These are phyloP conservation scores for Picea abies DNA, from an alignment of 83 land plant genomes.

Conservation along the genomic window DNA sequence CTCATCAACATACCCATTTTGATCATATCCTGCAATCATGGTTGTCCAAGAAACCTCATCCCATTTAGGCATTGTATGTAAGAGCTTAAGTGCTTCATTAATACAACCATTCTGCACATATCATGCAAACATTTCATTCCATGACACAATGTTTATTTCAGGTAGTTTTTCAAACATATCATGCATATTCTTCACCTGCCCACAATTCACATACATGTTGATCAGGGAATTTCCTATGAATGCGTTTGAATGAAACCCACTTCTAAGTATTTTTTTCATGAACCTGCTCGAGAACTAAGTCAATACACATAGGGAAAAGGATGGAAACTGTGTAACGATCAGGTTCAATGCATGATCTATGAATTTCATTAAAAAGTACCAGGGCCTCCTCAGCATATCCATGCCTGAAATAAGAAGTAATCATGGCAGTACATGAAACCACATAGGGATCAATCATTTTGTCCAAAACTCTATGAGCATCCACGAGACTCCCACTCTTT, in stretches of 20 bases:
- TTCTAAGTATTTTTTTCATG: constrained; percentile 26
- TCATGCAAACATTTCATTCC: constrained; percentile 28
- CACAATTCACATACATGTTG: background rate
- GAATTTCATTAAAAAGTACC: constrained; percentile 26
- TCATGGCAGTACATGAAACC: background rate
- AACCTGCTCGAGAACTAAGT: constrained; percentile 13
- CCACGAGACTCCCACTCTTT: background rate
- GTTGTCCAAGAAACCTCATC: constrained; percentile 38
- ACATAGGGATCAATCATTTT: background rate
- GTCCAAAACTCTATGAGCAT: background rate
- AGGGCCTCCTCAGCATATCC: constrained; percentile 13
- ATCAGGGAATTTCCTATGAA: constrained; percentile 9
- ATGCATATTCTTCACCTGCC: background rate
- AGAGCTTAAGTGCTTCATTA: constrained; percentile 26
- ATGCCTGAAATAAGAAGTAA: background rate
- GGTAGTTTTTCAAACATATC: background rate
- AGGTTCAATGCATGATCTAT: constrained; percentile 12
- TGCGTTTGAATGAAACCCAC: constrained; percentile 16
- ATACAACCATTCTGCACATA: constrained; percentile 43
- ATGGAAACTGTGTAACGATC: constrained; percentile 27
- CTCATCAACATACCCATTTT: constrained; percentile 30
- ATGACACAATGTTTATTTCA: background rate
- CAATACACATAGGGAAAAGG: constrained; percentile 28
- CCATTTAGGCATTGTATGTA: constrained; percentile 25
- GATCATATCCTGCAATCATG: constrained; percentile 34